A percentile compares a stretch with the other conserved stretches of the same genome.
Evolutionary conservation across 495 filamentous ascomycete genomes (phyloP).

Genomic region (Paragyromitra xinjiangensis): DNA sequence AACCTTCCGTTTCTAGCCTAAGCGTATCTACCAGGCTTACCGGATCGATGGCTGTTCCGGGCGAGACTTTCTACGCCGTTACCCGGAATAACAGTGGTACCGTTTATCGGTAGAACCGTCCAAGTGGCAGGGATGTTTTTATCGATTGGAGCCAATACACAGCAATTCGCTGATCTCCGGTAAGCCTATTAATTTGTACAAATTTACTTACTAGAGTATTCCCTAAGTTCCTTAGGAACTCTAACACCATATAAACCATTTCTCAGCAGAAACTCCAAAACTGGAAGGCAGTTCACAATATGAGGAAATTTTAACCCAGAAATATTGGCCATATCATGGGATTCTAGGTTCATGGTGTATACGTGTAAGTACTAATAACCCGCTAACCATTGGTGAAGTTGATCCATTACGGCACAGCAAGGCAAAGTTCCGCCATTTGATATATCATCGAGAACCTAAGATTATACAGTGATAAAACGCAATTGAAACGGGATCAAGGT

Average conservation of each 20-base stretch:
- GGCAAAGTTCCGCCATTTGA: not conserved
- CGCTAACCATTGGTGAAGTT: not conserved
- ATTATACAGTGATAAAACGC: not conserved
- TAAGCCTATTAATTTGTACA: not conserved
- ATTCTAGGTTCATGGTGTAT: not conserved
- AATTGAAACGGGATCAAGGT: not conserved
- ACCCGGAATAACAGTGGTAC: not conserved
- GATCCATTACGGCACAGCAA: not conserved
- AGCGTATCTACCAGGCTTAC: not conserved
- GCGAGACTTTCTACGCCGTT: not conserved
- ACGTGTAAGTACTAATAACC: not conserved
- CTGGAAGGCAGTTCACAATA: not conserved
- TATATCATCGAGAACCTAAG: not conserved
- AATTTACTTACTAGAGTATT: not conserved
- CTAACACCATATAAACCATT: not conserved
- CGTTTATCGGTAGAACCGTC: not conserved
- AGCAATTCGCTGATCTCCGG: not conserved
- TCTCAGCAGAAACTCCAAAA: not conserved
- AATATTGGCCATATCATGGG: not conserved
- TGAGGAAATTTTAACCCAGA: not conserved
- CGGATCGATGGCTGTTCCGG: not conserved
- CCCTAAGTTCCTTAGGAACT: not conserved
- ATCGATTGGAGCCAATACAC: not conserved
- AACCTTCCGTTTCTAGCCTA: not conserved
- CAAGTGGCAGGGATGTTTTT: too few relatives aligned